Percentiles rank a stretch among this genome's conserved stretches.
phyloP scores from a whole-genome alignment of 73 alveolate genomes.

The Paramecium octaurelia region DNA sequence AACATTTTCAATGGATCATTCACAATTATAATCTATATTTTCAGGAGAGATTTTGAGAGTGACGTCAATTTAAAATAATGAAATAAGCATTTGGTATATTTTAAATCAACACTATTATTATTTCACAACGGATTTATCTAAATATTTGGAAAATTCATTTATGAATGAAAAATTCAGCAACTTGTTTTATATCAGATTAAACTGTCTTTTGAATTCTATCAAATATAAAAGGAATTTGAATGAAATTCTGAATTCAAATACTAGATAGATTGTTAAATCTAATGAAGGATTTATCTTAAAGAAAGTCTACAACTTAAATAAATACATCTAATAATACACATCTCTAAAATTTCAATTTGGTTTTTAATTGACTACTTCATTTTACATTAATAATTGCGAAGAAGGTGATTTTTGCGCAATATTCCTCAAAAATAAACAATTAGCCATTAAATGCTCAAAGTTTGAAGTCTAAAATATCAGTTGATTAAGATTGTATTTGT shows the following conservation, averaged over 20 bases:
- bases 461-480: neutral
- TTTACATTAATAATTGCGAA: neutral
- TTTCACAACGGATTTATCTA: neutral
- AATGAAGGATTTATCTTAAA: neutral
- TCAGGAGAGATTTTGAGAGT: neutral
- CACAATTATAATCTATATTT: neutral
- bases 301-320: neutral
- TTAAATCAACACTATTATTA: neutral
- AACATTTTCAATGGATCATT: constrained; percentile 39
- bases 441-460: neutral
- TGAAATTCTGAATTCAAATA: neutral
- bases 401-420: neutral
- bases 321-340: neutral
- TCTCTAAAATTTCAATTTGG: neutral
- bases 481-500: neutral
- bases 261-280: neutral
- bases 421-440: neutral
- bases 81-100: constrained; percentile 1
- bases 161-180: neutral
- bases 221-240: neutral
- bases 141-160: neutral
- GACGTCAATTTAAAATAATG: neutral
- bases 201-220: neutral
- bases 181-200: neutral
- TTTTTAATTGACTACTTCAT: neutral